phyloP scores from a whole-genome alignment of 139 green algal genomes.

The Coccomyxa sp. region DNA sequence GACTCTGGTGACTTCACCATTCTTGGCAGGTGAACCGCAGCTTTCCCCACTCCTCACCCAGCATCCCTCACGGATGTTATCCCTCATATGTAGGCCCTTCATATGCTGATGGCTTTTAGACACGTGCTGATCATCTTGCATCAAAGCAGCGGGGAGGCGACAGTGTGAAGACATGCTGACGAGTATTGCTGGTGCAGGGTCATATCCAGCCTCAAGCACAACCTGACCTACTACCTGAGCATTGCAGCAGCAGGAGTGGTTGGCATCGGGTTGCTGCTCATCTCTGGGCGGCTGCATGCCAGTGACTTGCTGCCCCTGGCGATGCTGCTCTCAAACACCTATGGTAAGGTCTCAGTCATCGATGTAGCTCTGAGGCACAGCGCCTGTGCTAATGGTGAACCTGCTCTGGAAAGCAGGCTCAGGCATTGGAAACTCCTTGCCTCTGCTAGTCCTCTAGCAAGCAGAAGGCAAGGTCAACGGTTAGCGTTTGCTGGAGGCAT shows the following conservation, averaged over 20 bases:
- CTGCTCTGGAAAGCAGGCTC: too few relatives aligned
- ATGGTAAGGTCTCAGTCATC: constrained; percentile 42
- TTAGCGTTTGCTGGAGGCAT: too few relatives aligned
- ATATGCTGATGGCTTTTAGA: too few relatives aligned
- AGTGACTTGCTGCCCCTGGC: constrained; percentile 51
- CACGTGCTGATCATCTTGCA: not conserved
- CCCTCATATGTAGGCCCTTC: too few relatives aligned
- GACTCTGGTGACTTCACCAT: constrained; percentile 86
- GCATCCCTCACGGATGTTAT: too few relatives aligned
- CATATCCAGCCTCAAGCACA: constrained; percentile 54
- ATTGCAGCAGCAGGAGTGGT: constrained; percentile 40
- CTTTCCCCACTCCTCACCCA: too few relatives aligned
- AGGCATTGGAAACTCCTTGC: too few relatives aligned
- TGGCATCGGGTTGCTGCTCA: constrained; percentile 47
- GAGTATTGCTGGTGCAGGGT: constrained; percentile 20
- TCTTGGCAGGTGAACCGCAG: constrained; percentile 22
- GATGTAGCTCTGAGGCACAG: too few relatives aligned
- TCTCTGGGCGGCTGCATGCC: constrained; percentile 36
- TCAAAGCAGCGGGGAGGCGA: not conserved
- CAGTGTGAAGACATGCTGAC: not conserved
- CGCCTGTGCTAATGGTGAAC: too few relatives aligned
- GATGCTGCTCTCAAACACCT: constrained; percentile 83
- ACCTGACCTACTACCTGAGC: constrained; percentile 70
- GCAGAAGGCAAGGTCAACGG: too few relatives aligned
- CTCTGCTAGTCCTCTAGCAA: too few relatives aligned